phyloP scores from a whole-genome alignment of 2,329 filamentous ascomycete species.

The Cladosporium sp. region DNA sequence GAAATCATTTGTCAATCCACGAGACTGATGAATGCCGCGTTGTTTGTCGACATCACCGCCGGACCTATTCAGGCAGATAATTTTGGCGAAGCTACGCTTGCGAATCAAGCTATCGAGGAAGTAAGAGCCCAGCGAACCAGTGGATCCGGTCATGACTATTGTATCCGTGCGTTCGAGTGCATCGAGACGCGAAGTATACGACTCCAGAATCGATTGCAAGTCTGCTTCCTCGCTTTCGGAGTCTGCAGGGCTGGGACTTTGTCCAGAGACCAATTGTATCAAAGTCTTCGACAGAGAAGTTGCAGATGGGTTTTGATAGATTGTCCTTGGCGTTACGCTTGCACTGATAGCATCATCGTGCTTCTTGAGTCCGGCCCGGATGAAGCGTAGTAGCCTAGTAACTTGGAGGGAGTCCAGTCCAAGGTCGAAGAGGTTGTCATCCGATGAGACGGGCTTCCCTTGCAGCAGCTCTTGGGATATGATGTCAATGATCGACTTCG shows the following conservation, averaged over 20 bases:
- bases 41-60: constrained; percentile 23
- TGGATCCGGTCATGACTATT: constrained; percentile 33
- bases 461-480: background rate
- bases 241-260: background rate
- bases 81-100: constrained; percentile 22
- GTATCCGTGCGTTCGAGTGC: constrained; percentile 29
- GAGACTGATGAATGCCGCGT: constrained; percentile 18
- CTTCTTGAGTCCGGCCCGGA: constrained; percentile 2
- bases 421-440: background rate
- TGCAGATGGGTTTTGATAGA: constrained; percentile 36
- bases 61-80: constrained; percentile 31
- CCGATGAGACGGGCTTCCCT: background rate
- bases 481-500: background rate
- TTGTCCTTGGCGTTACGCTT: constrained; percentile 44
- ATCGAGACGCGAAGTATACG: background rate
- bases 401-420: background rate
- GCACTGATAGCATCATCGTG: constrained; percentile 42
- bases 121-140: constrained; percentile 34
- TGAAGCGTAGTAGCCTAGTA: background rate
- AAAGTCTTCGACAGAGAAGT: background rate
- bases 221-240: background rate
- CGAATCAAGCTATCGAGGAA: constrained; percentile 29
- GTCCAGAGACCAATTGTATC: background rate
- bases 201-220: constrained; percentile 28
- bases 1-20: constrained; percentile 23